Base-by-base conservation (phyloP, 1,139 yeast genomes). In the Kodamaea suecica region DNA sequence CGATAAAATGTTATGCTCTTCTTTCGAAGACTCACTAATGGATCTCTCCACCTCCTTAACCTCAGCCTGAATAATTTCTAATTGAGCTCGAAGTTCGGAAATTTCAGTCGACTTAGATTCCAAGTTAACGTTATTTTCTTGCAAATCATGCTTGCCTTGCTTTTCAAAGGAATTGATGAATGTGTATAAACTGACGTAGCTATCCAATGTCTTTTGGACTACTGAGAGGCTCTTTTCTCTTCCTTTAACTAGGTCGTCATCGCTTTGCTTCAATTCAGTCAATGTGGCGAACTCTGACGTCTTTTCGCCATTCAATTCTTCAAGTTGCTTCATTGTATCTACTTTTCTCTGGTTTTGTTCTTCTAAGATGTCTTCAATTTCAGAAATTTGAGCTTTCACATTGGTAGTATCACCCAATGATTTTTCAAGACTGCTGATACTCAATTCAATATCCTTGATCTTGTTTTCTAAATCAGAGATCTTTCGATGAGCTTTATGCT, bases 401-500 rank as follows among this genome's bases (percentile, higher is more conserved):
- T 45, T 59, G 23, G 48, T 58, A 4, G 54, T 42, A 31, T 78
- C 80, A 29, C 71, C 53, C 11, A 76, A 55, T 1, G 74, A 56
- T 32, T 63, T 66, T 44, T 80, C 84, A 33, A 80, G 57, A 37
- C 75, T 73, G 44, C 78, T 74, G 7, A 86, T 73, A 3, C 56
- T 56, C 17, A 81, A 57, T 44, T 69, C 71, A 39, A 73, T 71
- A 46, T 83, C 88, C 42, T 80, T 78, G 6, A 83, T 60, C 20
- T 61, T 57, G 30, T 61, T 70, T 33, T 82, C 79, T 20, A 81
- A 48, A 14, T 66, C 62, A n/a, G 70, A 63, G 17, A 75, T 46
- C 30, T 74, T 80, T 31, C 66, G 67, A 21, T 73, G 73, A 13
- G 61, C 62, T 3, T 51, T 41, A 38, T 80, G 84, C 42, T 76